A percentile compares a stretch with the other conserved stretches of the same genome.
Conservation (phyloP, 2,329 filamentous ascomycete genomes). For the Podosphaera fusca region DNA sequence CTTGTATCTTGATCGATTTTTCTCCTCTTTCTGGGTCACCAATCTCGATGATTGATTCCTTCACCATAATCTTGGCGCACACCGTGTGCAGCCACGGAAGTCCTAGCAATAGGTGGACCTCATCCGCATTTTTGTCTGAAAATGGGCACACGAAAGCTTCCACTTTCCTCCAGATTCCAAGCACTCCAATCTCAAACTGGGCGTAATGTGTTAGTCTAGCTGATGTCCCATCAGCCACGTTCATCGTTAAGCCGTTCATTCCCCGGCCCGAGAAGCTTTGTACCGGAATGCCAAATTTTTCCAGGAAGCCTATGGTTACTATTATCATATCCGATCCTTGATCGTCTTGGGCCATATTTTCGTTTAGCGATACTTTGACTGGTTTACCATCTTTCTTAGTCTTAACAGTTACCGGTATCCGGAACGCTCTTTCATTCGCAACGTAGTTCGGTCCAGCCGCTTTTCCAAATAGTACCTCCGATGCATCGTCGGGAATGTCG, state of each 20-base stretch:
- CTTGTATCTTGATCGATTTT: not conserved
- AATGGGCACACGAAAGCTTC: not conserved
- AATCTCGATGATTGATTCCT: too few species aligned
- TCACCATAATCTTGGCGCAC: too few species aligned
- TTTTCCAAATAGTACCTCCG: too few species aligned
- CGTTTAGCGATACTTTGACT: not conserved
- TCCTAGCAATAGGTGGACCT: too few species aligned
- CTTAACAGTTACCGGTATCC: not conserved
- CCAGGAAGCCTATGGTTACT: not conserved
- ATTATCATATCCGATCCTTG: not conserved
- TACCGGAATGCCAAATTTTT: too few species aligned
- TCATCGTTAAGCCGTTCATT: not conserved
- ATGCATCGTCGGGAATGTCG: too few species aligned
- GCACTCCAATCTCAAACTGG: not conserved
- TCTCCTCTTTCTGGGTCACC: not conserved
- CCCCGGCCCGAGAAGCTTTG: too few species aligned
- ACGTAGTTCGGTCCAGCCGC: too few species aligned
- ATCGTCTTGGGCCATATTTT: not conserved
- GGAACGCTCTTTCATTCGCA: not conserved
- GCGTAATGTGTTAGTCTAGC: not conserved
- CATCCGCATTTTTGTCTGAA: not conserved
- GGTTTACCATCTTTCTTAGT: not conserved
- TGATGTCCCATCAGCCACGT: not conserved
- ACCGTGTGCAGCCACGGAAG: too few species aligned
- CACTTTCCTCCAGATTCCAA: not conserved